These are phyloP conservation scores for Phytophthora vignae DNA, from an alignment of 352 stramenopile species.

Conservation along the genomic window DNA sequence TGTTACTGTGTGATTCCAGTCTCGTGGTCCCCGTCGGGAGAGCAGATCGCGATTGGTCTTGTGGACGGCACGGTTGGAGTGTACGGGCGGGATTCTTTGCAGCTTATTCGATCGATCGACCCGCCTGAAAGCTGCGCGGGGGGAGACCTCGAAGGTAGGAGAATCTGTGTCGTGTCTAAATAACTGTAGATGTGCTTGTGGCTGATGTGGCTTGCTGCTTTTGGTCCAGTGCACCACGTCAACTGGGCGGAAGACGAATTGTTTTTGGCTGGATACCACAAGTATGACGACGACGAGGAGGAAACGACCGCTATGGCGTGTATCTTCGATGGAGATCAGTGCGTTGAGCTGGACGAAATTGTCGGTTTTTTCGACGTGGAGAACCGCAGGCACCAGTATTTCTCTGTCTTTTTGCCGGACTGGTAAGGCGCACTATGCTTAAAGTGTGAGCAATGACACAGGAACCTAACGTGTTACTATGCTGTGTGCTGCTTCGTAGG, in stretches of 20 bases:
- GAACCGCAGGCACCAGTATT: slow-evolving; percentile 66
- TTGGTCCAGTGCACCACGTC: slow-evolving; percentile 59
- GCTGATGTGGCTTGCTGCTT: not conserved
- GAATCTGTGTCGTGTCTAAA: not conserved
- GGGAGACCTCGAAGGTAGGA: slow-evolving; percentile 43
- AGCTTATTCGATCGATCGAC: slow-evolving; percentile 43
- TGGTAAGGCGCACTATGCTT: slow-evolving; percentile 44
- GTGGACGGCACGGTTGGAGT: slow-evolving; percentile 45
- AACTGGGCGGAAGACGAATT: slow-evolving; percentile 80
- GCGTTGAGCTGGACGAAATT: slow-evolving; percentile 65
- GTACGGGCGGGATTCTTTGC: slow-evolving; percentile 39
- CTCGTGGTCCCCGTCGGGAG: slow-evolving; percentile 57
- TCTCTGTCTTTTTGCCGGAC: slow-evolving; percentile 66
- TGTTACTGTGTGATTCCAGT: slow-evolving; percentile 26
- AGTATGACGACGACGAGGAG: slow-evolving; percentile 58
- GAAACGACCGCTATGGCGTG: slow-evolving; percentile 64
- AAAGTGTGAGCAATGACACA: not conserved
- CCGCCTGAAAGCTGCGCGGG: slow-evolving; percentile 48
- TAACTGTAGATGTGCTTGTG: not conserved
- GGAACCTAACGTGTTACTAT: too few species aligned
- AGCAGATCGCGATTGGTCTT: slow-evolving; percentile 56
- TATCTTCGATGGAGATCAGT: slow-evolving; percentile 61
- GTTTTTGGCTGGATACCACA: slow-evolving; percentile 67
- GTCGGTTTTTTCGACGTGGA: slow-evolving; percentile 74
- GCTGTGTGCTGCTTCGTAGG: slow-evolving; percentile 26